phyloP scores from a whole-genome alignment of 352 stramenopile species.

The Phytophthora constricta region DNA sequence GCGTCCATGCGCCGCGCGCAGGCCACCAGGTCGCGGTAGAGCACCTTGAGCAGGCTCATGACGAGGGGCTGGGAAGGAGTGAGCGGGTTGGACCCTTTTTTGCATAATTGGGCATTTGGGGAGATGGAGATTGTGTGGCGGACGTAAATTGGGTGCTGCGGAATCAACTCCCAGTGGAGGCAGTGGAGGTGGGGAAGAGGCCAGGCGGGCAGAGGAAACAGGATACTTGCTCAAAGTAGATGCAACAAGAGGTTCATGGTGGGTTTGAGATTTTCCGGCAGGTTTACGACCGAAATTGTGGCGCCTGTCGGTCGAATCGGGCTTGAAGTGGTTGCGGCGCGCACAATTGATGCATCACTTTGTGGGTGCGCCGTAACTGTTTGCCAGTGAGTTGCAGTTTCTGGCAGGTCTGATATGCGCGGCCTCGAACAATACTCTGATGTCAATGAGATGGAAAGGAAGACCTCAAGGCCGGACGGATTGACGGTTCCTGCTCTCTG shows the following conservation, averaged over 20 bases:
- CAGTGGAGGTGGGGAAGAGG: too few species aligned
- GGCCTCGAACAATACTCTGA: too few species aligned
- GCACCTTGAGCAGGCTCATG: conserved; percentile 59
- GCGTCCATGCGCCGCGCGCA: conserved; percentile 63
- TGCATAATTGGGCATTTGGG: background rate
- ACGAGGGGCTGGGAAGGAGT: background rate
- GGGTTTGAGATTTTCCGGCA: too few species aligned
- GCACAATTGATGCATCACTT: too few species aligned
- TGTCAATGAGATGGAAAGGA: too few species aligned
- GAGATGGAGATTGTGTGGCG: conserved; percentile 3
- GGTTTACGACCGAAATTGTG: background rate
- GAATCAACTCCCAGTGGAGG: background rate
- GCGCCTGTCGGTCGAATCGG: background rate
- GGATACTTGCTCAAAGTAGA: too few species aligned
- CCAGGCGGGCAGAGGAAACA: too few species aligned
- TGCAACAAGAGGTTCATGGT: too few species aligned
- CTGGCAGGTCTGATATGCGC: too few species aligned
- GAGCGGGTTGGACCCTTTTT: background rate
- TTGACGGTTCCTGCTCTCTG: too few species aligned
- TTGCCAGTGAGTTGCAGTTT: too few species aligned
- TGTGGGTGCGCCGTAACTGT: background rate
- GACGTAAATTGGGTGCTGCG: background rate
- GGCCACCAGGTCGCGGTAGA: conserved; percentile 78
- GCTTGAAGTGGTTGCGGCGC: background rate
- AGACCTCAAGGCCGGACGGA: too few species aligned